phyloP scores from a whole-genome alignment of 2,329 filamentous ascomycete species.

The Alternaria brassicicola region DNA sequence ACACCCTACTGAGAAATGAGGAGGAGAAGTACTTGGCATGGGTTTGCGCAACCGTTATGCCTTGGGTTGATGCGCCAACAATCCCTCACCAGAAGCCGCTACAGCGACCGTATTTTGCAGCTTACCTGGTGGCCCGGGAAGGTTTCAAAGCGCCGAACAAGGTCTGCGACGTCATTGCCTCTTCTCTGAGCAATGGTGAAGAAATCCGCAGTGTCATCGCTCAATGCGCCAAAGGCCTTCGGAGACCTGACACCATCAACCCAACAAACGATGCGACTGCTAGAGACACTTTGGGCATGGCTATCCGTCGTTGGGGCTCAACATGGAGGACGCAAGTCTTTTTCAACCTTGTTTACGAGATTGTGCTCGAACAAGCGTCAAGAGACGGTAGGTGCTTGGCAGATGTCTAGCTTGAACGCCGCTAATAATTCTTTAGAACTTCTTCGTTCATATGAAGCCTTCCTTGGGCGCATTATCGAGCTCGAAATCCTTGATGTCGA shows the following conservation, averaged over 20 bases:
- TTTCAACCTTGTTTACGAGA: conserved; percentile 70
- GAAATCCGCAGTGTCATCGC: conserved; percentile 69
- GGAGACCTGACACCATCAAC: conserved; percentile 55
- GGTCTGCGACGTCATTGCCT: conserved; percentile 69
- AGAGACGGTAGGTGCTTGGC: conserved; percentile 50
- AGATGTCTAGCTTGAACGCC: not conserved
- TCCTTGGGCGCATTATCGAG: conserved; percentile 59
- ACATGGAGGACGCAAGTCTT: conserved; percentile 76
- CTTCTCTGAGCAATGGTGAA: conserved; percentile 65
- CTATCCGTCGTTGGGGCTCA: conserved; percentile 72
- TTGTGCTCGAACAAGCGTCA: conserved; percentile 50
- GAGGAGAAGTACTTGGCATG: conserved; percentile 76
- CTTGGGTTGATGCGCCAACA: conserved; percentile 67
- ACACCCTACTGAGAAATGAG: conserved; percentile 63
- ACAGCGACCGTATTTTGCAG: conserved; percentile 50
- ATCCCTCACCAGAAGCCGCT: conserved; percentile 57
- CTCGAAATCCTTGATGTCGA: conserved; percentile 59
- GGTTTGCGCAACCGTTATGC: conserved; percentile 75
- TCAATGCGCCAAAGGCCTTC: conserved; percentile 55
- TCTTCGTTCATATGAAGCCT: conserved; percentile 58
- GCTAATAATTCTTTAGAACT: conserved; percentile 47
- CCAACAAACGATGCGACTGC: conserved; percentile 49
- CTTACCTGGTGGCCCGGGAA: conserved; percentile 71
- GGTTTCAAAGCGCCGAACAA: conserved; percentile 83
- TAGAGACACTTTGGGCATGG: conserved; percentile 74